Evolutionary conservation across 106 monocot genomes (phyloP), one percentile per base, ranked within the genome.

Genomic region (Apostasia shenzhenica): DNA sequence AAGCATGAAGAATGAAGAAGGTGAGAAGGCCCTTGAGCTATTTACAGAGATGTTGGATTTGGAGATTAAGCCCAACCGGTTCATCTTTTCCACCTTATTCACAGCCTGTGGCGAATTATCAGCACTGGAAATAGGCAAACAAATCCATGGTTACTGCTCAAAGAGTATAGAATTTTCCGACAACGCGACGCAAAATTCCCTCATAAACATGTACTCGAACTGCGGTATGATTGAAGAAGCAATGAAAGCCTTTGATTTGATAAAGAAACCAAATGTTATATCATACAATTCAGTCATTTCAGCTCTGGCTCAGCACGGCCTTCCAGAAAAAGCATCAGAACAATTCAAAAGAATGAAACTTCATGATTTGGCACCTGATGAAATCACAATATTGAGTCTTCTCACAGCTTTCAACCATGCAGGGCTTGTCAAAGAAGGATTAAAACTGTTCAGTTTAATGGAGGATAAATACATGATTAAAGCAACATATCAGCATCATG

Each of bases 361-460:
- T 46, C 2, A 47, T 44, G 63, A 72, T 58, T 12, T 55, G 13
- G 63, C 45, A 48, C 79, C 79, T 44, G 73, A 79, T 69, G 69
- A 69, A 11, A 51, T 74, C 48, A 79, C 73, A 49, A 54, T 65
- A 9, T 37, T 74, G 45, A 79, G 74, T 38, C 73, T 79, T 5
- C 69, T 69, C 51, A 73, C 73, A 39, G 73, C 74, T 41, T 74
- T 69, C 48, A 79, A 79, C 55, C 79, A 79, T 79, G 69, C 79
- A 2, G 69, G 73, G 1, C 51, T 70, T 11, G 14, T 74, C 54
- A 12, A 50, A 26, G 63, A 79, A 74, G 73, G 68, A 45, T 14
- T 79, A 26, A 14, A 69, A 26, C n/a, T 79, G 40, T 79, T 79
- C 63, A 10, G 41, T 10, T 74, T 63, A 14, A 79, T 79, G 73